Conservation (phyloP, 2,329 filamentous ascomycete species). For the Ophiocordyceps sinensis region DNA sequence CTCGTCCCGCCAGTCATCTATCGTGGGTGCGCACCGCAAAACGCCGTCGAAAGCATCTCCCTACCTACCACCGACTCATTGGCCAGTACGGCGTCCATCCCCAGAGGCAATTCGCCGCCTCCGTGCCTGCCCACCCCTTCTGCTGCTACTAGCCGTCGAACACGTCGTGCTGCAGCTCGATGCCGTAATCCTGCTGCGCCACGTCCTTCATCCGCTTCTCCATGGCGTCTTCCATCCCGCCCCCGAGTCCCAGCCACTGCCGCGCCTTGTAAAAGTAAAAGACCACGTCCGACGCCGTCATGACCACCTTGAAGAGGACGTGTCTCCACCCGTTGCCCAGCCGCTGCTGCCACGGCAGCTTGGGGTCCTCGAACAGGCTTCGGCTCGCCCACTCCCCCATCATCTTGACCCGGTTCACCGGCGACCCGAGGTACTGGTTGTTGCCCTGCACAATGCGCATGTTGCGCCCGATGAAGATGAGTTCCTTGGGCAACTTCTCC, state of each 20-base stretch:
- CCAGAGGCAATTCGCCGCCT: too few species aligned
- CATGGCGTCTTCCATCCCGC: conserved; percentile 89
- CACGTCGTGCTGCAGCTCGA: conserved; percentile 76
- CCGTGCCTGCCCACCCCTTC: too few species aligned
- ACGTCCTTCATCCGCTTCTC: conserved; percentile 77
- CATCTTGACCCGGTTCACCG: conserved; percentile 87
- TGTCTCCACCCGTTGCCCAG: conserved; percentile 61
- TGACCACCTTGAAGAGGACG: conserved; percentile 64
- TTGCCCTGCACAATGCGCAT: conserved; percentile 88
- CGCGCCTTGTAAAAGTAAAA: conserved; percentile 71
- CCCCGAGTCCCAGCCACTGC: conserved; percentile 62
- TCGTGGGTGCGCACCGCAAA: too few species aligned
- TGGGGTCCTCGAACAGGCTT: conserved; percentile 61
- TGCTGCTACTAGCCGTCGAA: conserved; percentile 56
- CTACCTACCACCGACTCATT: background rate
- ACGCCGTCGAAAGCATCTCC: too few species aligned
- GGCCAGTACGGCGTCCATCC: background rate
- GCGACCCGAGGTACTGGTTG: conserved; percentile 79
- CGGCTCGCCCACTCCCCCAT: conserved; percentile 82
- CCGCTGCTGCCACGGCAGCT: conserved; percentile 47
- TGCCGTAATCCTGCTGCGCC: conserved; percentile 79
- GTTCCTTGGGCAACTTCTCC: conserved; percentile 76
- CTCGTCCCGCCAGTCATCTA: too few species aligned
- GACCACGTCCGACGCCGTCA: conserved; percentile 62
- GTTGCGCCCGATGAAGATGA: conserved; percentile 85